phyloP scores from a whole-genome alignment of 1,139 yeast genomes.

The Lodderomyces elongisporus region DNA sequence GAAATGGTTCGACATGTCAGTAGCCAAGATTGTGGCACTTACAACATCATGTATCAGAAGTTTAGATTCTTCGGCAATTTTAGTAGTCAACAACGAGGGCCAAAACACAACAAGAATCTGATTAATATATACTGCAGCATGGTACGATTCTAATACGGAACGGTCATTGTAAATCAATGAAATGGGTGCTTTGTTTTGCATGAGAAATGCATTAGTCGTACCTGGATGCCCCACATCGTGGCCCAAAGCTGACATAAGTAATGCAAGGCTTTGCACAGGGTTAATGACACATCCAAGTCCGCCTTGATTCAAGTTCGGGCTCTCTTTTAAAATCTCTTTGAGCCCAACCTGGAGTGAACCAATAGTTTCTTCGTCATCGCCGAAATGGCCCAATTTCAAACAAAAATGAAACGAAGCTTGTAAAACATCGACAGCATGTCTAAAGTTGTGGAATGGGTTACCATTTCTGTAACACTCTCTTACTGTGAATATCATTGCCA shows the following conservation, averaged over 20 bases:
- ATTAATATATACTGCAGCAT: constrained; percentile 61
- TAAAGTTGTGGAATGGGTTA: constrained; percentile 89
- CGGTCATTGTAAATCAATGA: constrained; percentile 57
- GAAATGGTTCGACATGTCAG: constrained; percentile 92
- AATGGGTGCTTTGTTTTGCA: constrained; percentile 59
- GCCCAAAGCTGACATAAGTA: constrained; percentile 81
- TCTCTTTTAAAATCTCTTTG: not conserved
- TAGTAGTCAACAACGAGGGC: constrained; percentile 45
- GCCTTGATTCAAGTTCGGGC: constrained; percentile 8
- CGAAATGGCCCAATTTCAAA: constrained; percentile 40
- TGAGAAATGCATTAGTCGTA: constrained; percentile 72
- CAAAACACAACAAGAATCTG: constrained; percentile 56
- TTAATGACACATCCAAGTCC: constrained; percentile 16
- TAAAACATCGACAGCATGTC: constrained; percentile 93
- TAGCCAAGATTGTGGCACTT: constrained; percentile 61
- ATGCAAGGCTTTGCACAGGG: constrained; percentile 49
- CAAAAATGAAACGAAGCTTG: constrained; percentile 79
- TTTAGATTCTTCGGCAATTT: constrained; percentile 17
- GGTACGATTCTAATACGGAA: constrained; percentile 81
- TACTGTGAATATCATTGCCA: constrained; percentile 56
- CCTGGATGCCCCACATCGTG: constrained; percentile 98
- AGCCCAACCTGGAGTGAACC: not conserved
- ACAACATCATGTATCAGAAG: constrained; percentile 29
- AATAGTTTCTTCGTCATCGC: not conserved
- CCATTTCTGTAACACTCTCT: constrained; percentile 78